Evolutionary conservation across 129 eudicot genomes (phyloP).

Genomic region (Artemisia tridentata): DNA sequence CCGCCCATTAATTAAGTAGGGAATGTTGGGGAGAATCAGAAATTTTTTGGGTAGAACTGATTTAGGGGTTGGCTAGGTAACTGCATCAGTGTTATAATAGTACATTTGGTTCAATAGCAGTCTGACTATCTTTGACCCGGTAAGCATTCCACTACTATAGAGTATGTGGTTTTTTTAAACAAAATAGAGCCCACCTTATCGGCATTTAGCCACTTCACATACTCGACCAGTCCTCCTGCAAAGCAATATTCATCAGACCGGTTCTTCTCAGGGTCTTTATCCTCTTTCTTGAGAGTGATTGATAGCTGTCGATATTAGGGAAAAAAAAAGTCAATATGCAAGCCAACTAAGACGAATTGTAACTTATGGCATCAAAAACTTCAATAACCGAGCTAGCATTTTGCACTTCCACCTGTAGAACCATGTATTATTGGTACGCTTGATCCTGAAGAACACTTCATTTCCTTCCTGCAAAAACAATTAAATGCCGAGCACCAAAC

Average conservation of each 20-base stretch:
- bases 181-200: constrained; percentile 58
- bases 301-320: constrained; percentile 55
- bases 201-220: constrained; percentile 92
- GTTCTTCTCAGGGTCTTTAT: constrained; percentile 57
- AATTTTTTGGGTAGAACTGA: too few species aligned
- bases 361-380: too few species aligned
- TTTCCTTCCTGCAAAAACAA: too few species aligned
- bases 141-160: neutral
- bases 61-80: too few species aligned
- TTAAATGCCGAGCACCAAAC: too few species aligned
- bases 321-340: neutral
- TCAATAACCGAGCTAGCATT: too few species aligned
- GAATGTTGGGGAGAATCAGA: too few species aligned
- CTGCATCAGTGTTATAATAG: too few species aligned
- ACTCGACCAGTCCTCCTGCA: constrained; percentile 92
- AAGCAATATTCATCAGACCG: constrained; percentile 61
- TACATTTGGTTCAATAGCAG: neutral
- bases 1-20: too few species aligned
- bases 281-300: constrained; percentile 65
- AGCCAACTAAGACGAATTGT: constrained; percentile 1
- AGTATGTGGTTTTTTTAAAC: neutral
- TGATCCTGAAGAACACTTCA: too few species aligned
- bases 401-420: too few species aligned
- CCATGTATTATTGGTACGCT: too few species aligned
- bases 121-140: neutral